Conservation (phyloP, 352 stramenopile genomes). For the Aphanomyces invadans region DNA sequence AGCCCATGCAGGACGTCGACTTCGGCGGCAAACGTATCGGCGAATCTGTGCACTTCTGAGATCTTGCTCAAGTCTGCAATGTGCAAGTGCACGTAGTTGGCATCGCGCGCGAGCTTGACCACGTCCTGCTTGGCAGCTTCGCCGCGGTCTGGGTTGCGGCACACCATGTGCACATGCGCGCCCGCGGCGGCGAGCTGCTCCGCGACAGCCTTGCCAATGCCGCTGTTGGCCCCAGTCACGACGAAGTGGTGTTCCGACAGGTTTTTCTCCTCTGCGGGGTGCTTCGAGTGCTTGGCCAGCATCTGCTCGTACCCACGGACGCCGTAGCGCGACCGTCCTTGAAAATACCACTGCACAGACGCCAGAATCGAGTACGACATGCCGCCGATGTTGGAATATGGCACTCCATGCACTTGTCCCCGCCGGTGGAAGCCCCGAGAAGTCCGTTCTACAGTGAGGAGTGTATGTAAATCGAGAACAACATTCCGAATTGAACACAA, state of each 20-base stretch:
- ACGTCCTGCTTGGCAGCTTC: slow-evolving; percentile 37
- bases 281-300: neutral
- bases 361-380: slow-evolving; percentile 15
- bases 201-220: slow-evolving; percentile 35
- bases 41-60: slow-evolving; percentile 38
- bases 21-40: slow-evolving; percentile 27
- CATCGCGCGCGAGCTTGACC: slow-evolving; percentile 21
- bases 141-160: slow-evolving; percentile 32
- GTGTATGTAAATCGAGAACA: no score
- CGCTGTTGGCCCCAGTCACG: slow-evolving; percentile 44
- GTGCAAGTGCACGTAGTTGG: slow-evolving; percentile 34
- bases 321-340: slow-evolving; percentile 10
- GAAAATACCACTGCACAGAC: slow-evolving; percentile 18
- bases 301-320: neutral
- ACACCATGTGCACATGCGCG: slow-evolving; percentile 44
- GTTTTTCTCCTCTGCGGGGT: slow-evolving; percentile 27
- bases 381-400: neutral
- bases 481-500: no score
- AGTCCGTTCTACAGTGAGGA: neutral
- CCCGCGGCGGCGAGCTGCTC: slow-evolving; percentile 34
- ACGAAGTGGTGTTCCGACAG: slow-evolving; percentile 40
- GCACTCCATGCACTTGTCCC: neutral
- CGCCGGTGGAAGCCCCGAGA: neutral
- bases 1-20: slow-evolving; percentile 32
- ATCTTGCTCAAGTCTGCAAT: slow-evolving; percentile 40